These are phyloP conservation scores for Corylus heterophylla DNA, from an alignment of 306 rosid species.

Conservation along the genomic window DNA sequence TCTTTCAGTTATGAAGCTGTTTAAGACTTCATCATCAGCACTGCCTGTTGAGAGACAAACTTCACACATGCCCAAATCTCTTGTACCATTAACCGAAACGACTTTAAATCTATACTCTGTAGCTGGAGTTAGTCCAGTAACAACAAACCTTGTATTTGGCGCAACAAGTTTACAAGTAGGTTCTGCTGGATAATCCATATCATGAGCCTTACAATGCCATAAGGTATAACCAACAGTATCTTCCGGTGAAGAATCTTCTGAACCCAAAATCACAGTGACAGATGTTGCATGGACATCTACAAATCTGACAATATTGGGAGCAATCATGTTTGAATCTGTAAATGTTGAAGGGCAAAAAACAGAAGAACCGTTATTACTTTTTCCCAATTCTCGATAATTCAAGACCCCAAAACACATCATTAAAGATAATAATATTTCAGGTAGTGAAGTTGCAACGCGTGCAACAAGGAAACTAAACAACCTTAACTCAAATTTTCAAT, in stretches of 20 bases:
- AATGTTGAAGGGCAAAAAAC: slow-evolving; percentile 21
- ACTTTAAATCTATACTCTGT: slow-evolving; percentile 76
- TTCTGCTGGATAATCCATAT: slow-evolving; percentile 50
- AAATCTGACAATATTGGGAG: slow-evolving; percentile 60
- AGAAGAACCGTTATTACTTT: slow-evolving; percentile 15
- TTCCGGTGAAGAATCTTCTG: slow-evolving; percentile 45
- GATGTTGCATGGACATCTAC: slow-evolving; percentile 72
- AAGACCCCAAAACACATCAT: slow-evolving; percentile 13
- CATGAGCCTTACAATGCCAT: slow-evolving; percentile 74
- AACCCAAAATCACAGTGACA: slow-evolving; percentile 58
- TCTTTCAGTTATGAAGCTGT: slow-evolving; percentile 64
- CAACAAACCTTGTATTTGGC: slow-evolving; percentile 53
- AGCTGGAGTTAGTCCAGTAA: slow-evolving; percentile 63
- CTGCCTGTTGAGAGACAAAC: slow-evolving; percentile 59
- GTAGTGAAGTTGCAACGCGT: background rate
- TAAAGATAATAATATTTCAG: background rate
- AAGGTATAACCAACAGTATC: slow-evolving; percentile 46
- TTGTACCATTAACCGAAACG: slow-evolving; percentile 40
- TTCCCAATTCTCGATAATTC: slow-evolving; percentile 13
- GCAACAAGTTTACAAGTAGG: slow-evolving; percentile 53
- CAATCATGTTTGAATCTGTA: slow-evolving; percentile 55
- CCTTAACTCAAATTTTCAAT: background rate
- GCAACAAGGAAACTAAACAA: background rate
- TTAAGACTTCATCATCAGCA: slow-evolving; percentile 55
- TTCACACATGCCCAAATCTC: slow-evolving; percentile 49